phyloP scores from a whole-genome alignment of 805 yeast genomes.

The Pichia nakasei region DNA sequence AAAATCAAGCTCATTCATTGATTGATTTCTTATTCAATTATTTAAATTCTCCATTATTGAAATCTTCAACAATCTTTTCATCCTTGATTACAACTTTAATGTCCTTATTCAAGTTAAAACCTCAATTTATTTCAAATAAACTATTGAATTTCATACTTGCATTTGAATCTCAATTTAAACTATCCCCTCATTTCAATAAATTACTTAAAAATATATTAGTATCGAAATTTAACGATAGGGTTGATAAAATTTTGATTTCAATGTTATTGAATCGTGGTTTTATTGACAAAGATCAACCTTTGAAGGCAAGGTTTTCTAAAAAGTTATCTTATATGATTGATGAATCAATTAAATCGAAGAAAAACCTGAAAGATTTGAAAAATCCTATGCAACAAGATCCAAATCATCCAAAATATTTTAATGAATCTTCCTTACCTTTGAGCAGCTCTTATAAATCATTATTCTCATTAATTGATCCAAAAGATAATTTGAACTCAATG shows the following conservation, averaged over 20 bases:
- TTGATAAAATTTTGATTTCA: slow-evolving; percentile 26
- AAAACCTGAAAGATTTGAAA: slow-evolving; percentile 28
- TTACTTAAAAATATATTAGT: slow-evolving; percentile 22
- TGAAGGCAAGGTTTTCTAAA: slow-evolving; percentile 26
- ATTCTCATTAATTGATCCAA: slow-evolving; percentile 55
- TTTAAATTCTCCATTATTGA: slow-evolving; percentile 48
- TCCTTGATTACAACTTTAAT: slow-evolving; percentile 57
- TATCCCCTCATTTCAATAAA: slow-evolving; percentile 40
- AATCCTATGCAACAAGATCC: slow-evolving; percentile 37
- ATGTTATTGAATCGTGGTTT: slow-evolving; percentile 27
- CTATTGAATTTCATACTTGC: slow-evolving; percentile 51
- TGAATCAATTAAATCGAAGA: slow-evolving; percentile 22
- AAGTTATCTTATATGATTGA: slow-evolving; percentile 26
- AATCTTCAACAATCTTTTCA: slow-evolving; percentile 61
- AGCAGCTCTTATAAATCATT: slow-evolving; percentile 49
- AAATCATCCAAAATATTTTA: slow-evolving; percentile 21
- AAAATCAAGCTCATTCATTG: slow-evolving; percentile 62
- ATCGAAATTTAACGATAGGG: slow-evolving; percentile 29
- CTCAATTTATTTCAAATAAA: slow-evolving; percentile 43
- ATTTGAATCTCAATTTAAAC: slow-evolving; percentile 51
- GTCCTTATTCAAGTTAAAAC: slow-evolving; percentile 56
- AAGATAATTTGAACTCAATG: slow-evolving; percentile 51
- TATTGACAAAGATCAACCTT: slow-evolving; percentile 23
- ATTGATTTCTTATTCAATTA: slow-evolving; percentile 56
- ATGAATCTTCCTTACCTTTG: slow-evolving; percentile 27